Base-by-base conservation (phyloP, 164 flowering plant genomes). In the Aristolochia fimbriata region DNA sequence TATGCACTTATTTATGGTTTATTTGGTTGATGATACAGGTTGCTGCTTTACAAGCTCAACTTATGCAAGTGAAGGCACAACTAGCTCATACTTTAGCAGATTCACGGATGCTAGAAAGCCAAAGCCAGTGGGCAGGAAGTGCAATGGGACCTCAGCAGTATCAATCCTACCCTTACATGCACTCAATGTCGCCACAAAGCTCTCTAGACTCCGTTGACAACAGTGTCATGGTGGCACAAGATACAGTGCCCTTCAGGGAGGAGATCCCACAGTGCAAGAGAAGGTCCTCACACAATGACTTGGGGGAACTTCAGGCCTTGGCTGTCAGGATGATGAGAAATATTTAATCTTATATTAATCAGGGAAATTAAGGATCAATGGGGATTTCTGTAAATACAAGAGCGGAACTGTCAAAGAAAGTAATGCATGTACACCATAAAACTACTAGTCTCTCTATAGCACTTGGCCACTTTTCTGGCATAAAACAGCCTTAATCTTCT, bases 11-110 rank as follows among this genome's bases (percentile, higher is more conserved):
- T 13, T 7, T 23, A 23, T 60, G 12, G 43, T 47, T n/a, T 9
- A 23, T 23, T 49, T 48, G 10, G 3, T 7, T 66, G 46, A n/a
- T 24, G 3, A 27, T 27, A 5, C 30, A 66, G 69, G 69, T 66
- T 13, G 69, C 69, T 60, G 21, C 47, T 27, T 60, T 66, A 22
- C 69, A 66, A 66, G 63, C 69, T 5, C 69, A 66, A 47, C 46
- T 66, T 16, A 66, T 66, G 64, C 64, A 66, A 55, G 55, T 60
- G 22, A 66, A 60, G 47, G 69, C 64, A n/a, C 69, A 66, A 60
- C 10, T 66, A 48, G 69, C 69, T 3, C 48, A 47, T 23, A 59
- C 30, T 25, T 15, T 24, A 37, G 59, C 46, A 10, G 64, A 48
- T 24, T 47, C 51, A 13, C 59, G 57, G 16, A 7, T 22, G 17